phyloP scores from a whole-genome alignment of 805 yeast genomes.

The Yarrowia hollandica region DNA sequence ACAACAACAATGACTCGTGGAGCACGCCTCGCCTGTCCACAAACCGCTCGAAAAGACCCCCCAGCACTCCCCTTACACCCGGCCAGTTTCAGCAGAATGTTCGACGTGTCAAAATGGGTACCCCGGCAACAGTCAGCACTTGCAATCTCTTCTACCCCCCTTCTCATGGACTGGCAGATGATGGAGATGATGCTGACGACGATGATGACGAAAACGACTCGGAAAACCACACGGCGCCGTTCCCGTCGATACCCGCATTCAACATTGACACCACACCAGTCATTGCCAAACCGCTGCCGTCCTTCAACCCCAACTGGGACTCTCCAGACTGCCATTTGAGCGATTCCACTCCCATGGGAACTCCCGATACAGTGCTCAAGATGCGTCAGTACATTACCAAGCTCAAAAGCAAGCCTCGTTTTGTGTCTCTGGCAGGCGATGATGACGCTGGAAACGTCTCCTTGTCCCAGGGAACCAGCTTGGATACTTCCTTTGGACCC shows the following conservation, averaged over 20 bases:
- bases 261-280: constrained; percentile 23
- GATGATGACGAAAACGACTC: not conserved
- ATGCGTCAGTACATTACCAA: constrained; percentile 18
- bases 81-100: constrained; percentile 15
- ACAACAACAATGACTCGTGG: constrained; percentile 5
- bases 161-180: constrained; percentile 19
- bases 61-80: constrained; percentile 15
- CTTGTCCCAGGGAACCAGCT: not conserved
- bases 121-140: constrained; percentile 20
- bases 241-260: constrained; percentile 7
- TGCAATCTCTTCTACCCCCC: constrained; percentile 11
- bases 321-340: constrained; percentile 17
- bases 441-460: not conserved
- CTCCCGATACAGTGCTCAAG: constrained; percentile 16
- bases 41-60: constrained; percentile 2
- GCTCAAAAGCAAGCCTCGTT: constrained; percentile 21
- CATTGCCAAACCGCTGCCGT: not conserved
- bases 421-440: not conserved
- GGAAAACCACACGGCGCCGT: constrained; percentile 13
- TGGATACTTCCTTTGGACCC: not conserved
- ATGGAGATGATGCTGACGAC: constrained; percentile 13
- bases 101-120: constrained; percentile 24
- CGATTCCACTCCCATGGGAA: constrained; percentile 26
- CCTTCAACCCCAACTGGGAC: constrained; percentile 26
- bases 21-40: not conserved